These are phyloP conservation scores for Malus sylvestris DNA, from an alignment of 306 rosid genomes.

Conservation along the genomic window DNA sequence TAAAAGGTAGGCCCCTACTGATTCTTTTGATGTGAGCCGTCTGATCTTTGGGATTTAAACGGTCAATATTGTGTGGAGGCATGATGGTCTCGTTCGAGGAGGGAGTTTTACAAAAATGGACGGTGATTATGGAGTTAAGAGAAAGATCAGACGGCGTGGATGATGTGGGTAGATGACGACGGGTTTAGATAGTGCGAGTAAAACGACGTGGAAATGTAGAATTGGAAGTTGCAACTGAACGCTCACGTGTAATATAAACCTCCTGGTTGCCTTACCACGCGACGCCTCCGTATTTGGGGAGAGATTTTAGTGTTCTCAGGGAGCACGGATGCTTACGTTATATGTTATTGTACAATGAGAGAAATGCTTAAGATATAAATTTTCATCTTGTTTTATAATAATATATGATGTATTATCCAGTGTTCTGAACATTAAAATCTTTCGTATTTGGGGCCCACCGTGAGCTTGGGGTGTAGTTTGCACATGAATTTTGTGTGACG, in stretches of 20 bases:
- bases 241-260: conserved; percentile 20
- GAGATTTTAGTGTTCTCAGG: no score
- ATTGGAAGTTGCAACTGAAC: conserved; percentile 8
- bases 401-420: no score
- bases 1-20: no score
- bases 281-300: not conserved
- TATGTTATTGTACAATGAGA: no score
- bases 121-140: not conserved
- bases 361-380: fast-evolving
- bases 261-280: conserved; percentile 8
- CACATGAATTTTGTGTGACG: not conserved
- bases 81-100: conserved; percentile 5
- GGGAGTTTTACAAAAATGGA: not conserved
- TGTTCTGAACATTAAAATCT: no score
- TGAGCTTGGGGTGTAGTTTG: no score
- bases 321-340: no score
- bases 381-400: no score
- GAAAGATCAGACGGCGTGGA: not conserved
- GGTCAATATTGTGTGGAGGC: not conserved
- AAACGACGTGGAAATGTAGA: not conserved
- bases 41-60: not conserved
- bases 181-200: not conserved
- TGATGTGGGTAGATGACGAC: not conserved
- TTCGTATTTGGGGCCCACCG: no score
- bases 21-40: not conserved